Evolutionary conservation across 139 green algal species (phyloP).

Genomic region (Picochlorum sp.): DNA sequence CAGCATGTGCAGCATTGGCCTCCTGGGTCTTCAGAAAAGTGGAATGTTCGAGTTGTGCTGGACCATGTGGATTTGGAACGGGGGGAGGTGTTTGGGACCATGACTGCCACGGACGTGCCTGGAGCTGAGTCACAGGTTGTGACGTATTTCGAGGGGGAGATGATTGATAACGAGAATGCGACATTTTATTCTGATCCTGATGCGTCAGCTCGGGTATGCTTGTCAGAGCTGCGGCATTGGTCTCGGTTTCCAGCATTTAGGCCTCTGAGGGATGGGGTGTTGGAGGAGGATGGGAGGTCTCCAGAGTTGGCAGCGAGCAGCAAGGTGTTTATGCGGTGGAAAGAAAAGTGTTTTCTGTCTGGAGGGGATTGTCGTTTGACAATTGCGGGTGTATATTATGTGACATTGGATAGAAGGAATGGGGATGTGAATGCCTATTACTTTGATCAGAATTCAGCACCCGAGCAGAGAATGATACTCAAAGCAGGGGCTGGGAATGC

Average conservation of each 20-base stretch:
- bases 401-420: constrained; percentile 39
- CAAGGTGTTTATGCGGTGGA: constrained; percentile 70
- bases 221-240: constrained; percentile 52
- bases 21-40: constrained; percentile 13
- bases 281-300: constrained; percentile 30
- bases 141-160: constrained; percentile 71
- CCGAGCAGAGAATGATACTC: constrained; percentile 58
- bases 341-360: constrained; percentile 70
- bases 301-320: constrained; percentile 19
- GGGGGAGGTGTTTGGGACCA: constrained; percentile 45
- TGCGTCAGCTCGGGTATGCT: constrained; percentile 44
- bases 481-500: neutral
- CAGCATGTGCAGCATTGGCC: constrained; percentile 24
- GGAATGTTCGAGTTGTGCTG: constrained; percentile 12
- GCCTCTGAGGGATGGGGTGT: constrained; percentile 25
- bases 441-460: constrained; percentile 53
- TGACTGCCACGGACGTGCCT: constrained; percentile 49
- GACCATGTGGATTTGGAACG: constrained; percentile 30
- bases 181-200: constrained; percentile 49
- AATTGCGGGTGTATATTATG: constrained; percentile 74
- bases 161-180: constrained; percentile 67
- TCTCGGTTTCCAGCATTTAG: constrained; percentile 40
- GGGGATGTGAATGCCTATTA: constrained; percentile 60
- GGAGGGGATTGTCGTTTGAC: constrained; percentile 52
- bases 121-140: constrained; percentile 26